phyloP scores from a whole-genome alignment of 2,329 filamentous ascomycete genomes.

The Botryotinia globosa region DNA sequence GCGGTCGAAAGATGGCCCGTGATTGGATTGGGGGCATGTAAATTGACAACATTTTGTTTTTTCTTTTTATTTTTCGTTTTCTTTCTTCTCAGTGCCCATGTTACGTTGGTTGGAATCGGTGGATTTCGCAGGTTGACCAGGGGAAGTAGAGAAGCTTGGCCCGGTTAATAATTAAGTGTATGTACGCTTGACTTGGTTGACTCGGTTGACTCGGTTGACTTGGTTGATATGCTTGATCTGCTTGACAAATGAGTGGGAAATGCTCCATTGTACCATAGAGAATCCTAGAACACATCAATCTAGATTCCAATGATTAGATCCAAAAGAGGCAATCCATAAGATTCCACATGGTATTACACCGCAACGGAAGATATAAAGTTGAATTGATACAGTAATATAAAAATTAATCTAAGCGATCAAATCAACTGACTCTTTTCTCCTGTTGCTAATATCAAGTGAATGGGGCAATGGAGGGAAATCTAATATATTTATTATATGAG shows the following conservation, averaged over 20 bases:
- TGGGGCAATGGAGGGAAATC: not conserved
- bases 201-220: not conserved
- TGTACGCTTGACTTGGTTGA: not conserved
- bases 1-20: not conserved
- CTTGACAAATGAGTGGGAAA: not conserved
- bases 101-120: not conserved
- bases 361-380: not conserved
- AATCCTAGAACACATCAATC: not conserved
- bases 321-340: not conserved
- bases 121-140: constrained; percentile 2
- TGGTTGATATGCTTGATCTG: not conserved
- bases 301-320: not conserved
- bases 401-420: not conserved
- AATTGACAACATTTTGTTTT: not conserved
- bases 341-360: not conserved
- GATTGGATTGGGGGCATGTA: not conserved
- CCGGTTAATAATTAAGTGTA: not conserved
- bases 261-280: not conserved
- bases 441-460: not conserved
- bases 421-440: not conserved
- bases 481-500: no score
- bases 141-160: not conserved
- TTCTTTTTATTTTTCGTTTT: not conserved
- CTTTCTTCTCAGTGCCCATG: not conserved
- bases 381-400: not conserved